phyloP scores from a whole-genome alignment of 2,329 filamentous ascomycete species.

The Ascosphaera pollenicola region DNA sequence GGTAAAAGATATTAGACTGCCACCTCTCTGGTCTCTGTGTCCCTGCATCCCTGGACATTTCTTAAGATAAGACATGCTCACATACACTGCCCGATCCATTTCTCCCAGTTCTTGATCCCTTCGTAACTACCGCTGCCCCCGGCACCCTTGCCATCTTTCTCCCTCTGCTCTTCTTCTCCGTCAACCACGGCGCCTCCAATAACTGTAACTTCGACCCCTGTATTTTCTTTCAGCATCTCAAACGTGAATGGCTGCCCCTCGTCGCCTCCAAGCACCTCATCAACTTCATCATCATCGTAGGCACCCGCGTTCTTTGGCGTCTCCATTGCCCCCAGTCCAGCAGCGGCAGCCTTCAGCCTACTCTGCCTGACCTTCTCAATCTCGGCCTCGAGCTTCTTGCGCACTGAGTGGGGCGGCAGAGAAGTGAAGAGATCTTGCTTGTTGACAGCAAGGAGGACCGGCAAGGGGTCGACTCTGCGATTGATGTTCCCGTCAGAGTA shows the following conservation, averaged over 20 bases:
- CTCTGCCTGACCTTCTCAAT: constrained; percentile 56
- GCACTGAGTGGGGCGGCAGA: constrained; percentile 55
- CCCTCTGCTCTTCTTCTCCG: constrained; percentile 3
- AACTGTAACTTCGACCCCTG: constrained; percentile 57
- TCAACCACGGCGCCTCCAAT: constrained; percentile 35
- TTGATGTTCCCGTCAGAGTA: constrained; percentile 23
- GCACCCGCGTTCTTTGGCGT: constrained; percentile 2
- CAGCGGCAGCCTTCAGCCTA: constrained; percentile 35
- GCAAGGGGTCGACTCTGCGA: constrained; percentile 37
- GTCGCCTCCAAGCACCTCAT: constrained; percentile 67
- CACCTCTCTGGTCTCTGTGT: no score
- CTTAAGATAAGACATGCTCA: no score
- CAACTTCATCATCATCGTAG: constrained; percentile 39
- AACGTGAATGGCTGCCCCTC: constrained; percentile 64
- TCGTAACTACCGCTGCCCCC: no score
- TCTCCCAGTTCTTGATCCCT: no score
- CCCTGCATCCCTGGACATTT: no score
- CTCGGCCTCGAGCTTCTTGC: constrained; percentile 54
- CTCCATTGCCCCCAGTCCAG: neutral
- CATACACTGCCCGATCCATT: no score
- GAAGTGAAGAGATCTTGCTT: constrained; percentile 94
- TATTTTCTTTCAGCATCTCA: constrained; percentile 53
- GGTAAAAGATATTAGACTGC: no score
- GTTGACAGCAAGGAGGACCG: constrained; percentile 73
- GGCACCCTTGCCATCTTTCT: constrained; percentile 5